Evolutionary conservation across 106 monocot species (phyloP).

Genomic region (Allium cepa): DNA sequence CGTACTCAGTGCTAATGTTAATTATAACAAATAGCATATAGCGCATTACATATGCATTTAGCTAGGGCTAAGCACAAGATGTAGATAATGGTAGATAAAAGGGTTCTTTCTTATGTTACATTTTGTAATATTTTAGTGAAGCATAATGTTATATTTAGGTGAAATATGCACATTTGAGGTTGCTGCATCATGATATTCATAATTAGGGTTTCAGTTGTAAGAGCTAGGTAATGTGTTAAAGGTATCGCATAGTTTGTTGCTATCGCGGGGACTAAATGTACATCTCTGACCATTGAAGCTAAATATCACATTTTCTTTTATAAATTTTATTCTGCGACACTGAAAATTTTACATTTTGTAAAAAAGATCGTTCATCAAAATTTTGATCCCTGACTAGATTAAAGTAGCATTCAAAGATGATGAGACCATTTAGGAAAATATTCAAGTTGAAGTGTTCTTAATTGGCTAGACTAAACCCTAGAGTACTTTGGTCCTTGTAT

Average conservation of each 20-base stretch:
- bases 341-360: not conserved
- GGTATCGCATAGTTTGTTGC: not conserved
- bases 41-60: not conserved
- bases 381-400: not conserved
- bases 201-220: slow-evolving; percentile 2
- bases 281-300: not conserved
- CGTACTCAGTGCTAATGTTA: not conserved
- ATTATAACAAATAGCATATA: not conserved
- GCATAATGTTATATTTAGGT: slow-evolving; percentile 8
- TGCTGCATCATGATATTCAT: not conserved
- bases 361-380: not conserved
- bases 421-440: no score
- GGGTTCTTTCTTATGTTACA: slow-evolving; percentile 4
- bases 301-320: not conserved
- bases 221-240: not conserved
- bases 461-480: no score
- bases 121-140: not conserved
- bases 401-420: not conserved
- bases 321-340: no score
- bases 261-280: not conserved
- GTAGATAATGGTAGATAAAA: slow-evolving; percentile 19
- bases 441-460: no score
- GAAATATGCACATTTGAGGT: not conserved
- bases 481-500: no score
- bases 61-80: not conserved